phyloP scores from a whole-genome alignment of 2,329 filamentous ascomycete genomes.

The Fusarium algeriense region DNA sequence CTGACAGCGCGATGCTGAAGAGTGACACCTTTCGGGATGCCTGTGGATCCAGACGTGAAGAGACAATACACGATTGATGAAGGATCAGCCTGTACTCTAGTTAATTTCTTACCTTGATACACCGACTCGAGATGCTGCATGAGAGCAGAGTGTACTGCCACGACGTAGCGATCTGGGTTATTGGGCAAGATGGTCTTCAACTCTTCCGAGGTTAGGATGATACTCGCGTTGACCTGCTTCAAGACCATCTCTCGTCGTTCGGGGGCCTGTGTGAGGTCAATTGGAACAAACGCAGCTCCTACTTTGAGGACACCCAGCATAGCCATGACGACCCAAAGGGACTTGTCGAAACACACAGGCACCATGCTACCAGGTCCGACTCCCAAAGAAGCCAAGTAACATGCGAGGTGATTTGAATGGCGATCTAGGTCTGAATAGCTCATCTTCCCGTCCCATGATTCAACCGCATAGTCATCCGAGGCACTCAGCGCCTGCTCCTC shows the following conservation, averaged over 20 bases:
- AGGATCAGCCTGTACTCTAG: background rate
- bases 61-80: conserved; percentile 36
- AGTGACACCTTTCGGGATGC: conserved; percentile 43
- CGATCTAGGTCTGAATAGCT: conserved; percentile 57
- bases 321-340: conserved; percentile 40
- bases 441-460: conserved; percentile 50
- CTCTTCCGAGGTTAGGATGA: background rate
- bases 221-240: background rate
- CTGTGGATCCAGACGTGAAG: conserved; percentile 48
- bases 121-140: background rate
- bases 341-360: conserved; percentile 45
- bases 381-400: conserved; percentile 48
- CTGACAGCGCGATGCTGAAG: conserved; percentile 36
- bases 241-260: conserved; percentile 20
- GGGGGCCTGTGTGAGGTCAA: conserved; percentile 34
- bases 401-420: conserved; percentile 53
- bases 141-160: conserved; percentile 1
- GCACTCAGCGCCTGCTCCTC: conserved; percentile 39
- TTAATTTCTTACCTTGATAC: background rate
- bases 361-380: conserved; percentile 45
- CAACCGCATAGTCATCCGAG: conserved; percentile 36
- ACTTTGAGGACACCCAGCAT: conserved; percentile 45
- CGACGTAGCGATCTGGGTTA: background rate
- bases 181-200: background rate
- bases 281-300: conserved; percentile 39